Base-by-base conservation (phyloP, 805 yeast genomes). In the Saturnispora kantuleensis region DNA sequence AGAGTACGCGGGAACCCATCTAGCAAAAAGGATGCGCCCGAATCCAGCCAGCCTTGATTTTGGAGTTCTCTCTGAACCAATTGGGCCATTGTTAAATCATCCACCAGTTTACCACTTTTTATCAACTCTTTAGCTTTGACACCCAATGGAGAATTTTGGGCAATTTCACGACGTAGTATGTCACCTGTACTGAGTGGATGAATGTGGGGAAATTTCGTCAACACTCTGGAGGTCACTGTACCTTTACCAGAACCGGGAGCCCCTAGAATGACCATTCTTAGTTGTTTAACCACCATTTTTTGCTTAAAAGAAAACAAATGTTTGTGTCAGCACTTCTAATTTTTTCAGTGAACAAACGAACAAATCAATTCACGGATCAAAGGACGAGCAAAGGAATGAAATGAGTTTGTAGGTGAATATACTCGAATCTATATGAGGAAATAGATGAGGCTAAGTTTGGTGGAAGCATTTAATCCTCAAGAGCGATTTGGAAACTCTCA, bases 201-300 rank as follows among this genome's bases (percentile, higher is more conserved):
- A 17, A 89, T 61, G 33, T 53, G 50, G 2, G 82, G 73, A 47
- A 79, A 71, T 35, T 66, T 62, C 42, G 74, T 71, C 47, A 81
- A 59, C 4, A 89, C 66, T 47, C 79, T 70, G 2, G 82, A 64
- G 0, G 96, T 83, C 52, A 83, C 84, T 0, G 97, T 89, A 1
- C 97, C 97, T 59, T 89, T 89, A 1, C 97, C 97, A 1, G 96
- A 74, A 0, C 97, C 97, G 0, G 97, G 97, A 0, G 97, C 95
- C 3, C 97, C 97, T 21, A 90, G 65, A 8, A 89, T 67, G 26
- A 89, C 69, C 33, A 87, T 62, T 54, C 96, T 67, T 13, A 83
- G 58, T 1, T 89, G 80, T 35, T 51, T 60, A 7, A 55, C 45
- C 1, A 50, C 26, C 45, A 41, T 41, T 30, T 40, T 6, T 29